Conservation (phyloP, 2,329 filamentous ascomycete genomes). For the Thermoascus crustaceus region DNA sequence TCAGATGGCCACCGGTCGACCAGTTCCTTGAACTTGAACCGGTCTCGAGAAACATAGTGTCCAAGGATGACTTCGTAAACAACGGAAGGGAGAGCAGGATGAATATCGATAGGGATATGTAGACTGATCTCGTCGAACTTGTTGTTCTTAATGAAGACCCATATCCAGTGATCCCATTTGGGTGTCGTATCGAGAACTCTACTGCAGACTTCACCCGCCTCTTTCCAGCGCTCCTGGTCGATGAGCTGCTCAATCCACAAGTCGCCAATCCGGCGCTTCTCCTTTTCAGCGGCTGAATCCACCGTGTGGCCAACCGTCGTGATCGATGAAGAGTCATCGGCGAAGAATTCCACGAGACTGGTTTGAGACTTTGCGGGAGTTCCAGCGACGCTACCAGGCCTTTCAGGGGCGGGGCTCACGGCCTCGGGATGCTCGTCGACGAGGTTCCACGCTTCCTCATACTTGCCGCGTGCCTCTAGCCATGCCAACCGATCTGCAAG, state of each 20-base stretch:
- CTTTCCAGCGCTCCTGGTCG: slow-evolving; percentile 62
- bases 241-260: slow-evolving; percentile 87
- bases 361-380: slow-evolving; percentile 28
- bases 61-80: slow-evolving; percentile 85
- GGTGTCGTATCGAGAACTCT: slow-evolving; percentile 72
- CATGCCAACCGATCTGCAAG: slow-evolving; percentile 76
- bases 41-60: slow-evolving; percentile 76
- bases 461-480: slow-evolving; percentile 73
- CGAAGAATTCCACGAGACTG: slow-evolving; percentile 59
- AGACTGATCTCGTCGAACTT: slow-evolving; percentile 85
- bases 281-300: slow-evolving; percentile 65
- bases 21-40: slow-evolving; percentile 65
- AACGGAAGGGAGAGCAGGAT: slow-evolving; percentile 67
- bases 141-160: slow-evolving; percentile 76
- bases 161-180: slow-evolving; percentile 93
- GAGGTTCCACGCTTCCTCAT: slow-evolving; percentile 80
- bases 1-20: slow-evolving; percentile 78
- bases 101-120: slow-evolving; percentile 71
- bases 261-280: slow-evolving; percentile 86
- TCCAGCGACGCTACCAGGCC: slow-evolving; percentile 23
- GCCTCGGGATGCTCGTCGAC: slow-evolving; percentile 79
- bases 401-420: slow-evolving; percentile 34
- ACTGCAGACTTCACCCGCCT: slow-evolving; percentile 71
- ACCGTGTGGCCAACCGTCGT: slow-evolving; percentile 51
- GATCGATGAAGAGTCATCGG: slow-evolving; percentile 59